Conservation (phyloP, 495 filamentous ascomycete genomes). For the Penicillium fimorum region DNA sequence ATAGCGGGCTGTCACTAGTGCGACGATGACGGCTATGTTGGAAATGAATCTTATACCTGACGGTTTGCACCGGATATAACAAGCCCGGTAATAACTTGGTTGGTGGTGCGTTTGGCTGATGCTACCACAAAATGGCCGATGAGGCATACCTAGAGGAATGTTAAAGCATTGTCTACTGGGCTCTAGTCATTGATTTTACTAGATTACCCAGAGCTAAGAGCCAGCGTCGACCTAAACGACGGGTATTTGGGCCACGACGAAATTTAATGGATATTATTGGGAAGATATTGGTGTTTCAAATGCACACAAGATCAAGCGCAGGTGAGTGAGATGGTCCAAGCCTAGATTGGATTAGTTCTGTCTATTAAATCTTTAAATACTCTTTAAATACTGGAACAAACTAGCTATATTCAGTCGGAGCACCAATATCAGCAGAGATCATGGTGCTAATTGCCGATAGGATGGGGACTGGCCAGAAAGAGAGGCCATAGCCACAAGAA, state of each 20-base stretch:
- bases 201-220: conserved; percentile 28
- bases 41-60: conserved; percentile 18
- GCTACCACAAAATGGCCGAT: conserved; percentile 27
- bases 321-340: conserved; percentile 30
- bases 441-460: conserved; percentile 20
- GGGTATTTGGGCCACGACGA: conserved; percentile 26
- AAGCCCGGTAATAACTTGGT: conserved; percentile 25
- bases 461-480: conserved; percentile 26
- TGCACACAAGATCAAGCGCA: conserved; percentile 28
- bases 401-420: conserved; percentile 24
- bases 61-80: conserved; percentile 25
- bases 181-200: conserved; percentile 4
- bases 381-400: conserved; percentile 21
- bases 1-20: conserved; percentile 26
- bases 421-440: conserved; percentile 25
- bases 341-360: conserved; percentile 9
- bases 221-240: conserved; percentile 29
- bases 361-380: not conserved
- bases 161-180: not conserved
- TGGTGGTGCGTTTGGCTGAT: conserved; percentile 23
- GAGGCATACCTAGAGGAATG: conserved; percentile 16
- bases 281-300: not conserved
- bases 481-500: conserved; percentile 30
- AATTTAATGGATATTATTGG: conserved; percentile 2
- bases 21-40: conserved; percentile 28